Base-by-base conservation (phyloP, 2,329 filamentous ascomycete species). In the Penicillium sp. region DNA sequence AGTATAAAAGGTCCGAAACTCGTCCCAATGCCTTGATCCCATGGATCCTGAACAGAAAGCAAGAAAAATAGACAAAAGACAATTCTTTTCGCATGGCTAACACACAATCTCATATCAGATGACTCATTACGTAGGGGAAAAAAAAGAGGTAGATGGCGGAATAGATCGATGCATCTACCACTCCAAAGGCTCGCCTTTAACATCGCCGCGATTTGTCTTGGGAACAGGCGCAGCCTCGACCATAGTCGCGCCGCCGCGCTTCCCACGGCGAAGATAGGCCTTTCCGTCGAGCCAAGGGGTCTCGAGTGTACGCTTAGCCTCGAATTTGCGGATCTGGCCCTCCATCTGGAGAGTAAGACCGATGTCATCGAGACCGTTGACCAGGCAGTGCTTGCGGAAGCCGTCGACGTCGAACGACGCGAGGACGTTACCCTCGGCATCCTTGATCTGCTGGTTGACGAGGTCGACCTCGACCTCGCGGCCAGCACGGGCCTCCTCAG, bases 301-400 rank as follows among this genome's bases (percentile, higher is more conserved):
- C 64, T 92, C 86, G 56, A 84, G 79, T 9, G 90, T 90, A 75
- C 93, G 87, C 78, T 89, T 89, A 70, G 82, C 82, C 86, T 98
- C 94, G 72, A 95, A 97, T 63, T 85, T 85, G 61, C 85, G 82
- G 74, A 98, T 97, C 85, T 96, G 93, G 65, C 93, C 90, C 67
- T 95, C 93, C 80, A 91, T 86, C 81, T 96, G 91, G 85, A 97
- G 92, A 6, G 94, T 98, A 66, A 98, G 81, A 41, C 94, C 94
- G 72, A 98, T 98, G 71, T 98, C 95, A 75, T 98, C 94, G 9
- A 98, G 87, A 0, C 94, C 94, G 74, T 98, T 96, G 71, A 96
- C 79, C 55, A 98, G 82, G 78, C 94, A 98, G 81, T 98, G 92
- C 81, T 96, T 96, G 75, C 93, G 85, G 84, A 98, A 98, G 79